Base-by-base conservation (phyloP, 1,284 basidiomycete species). In the Malassezia restricta region DNA sequence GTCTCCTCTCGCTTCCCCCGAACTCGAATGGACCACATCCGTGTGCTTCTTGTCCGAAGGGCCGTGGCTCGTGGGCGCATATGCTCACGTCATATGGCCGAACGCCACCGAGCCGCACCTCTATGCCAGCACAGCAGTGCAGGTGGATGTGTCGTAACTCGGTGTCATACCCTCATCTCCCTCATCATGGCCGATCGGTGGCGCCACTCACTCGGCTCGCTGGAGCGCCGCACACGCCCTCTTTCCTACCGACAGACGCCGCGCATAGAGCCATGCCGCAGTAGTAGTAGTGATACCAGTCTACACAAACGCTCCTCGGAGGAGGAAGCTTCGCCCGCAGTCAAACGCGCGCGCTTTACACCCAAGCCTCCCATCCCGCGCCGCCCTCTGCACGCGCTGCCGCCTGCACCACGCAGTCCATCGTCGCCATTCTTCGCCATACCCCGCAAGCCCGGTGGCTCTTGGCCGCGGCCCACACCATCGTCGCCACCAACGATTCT, bases 11-110 rank as follows among this genome's bases (percentile, higher is more conserved):
- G 39, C 32, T 3, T 30, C 33, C 24, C n/a, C 38, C 11, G 12
- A 32, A 5, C 15, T 53, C 14, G 39, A n/a, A 24, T 47, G 44
- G 29, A 24, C 27, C 9, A 44, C 45, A 15, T 49, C 54, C 14
- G 14, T 62, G 4, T 51, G 47, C 43, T 62, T 60, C 46, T 45
- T 62, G 2, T 47, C 51, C 12, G 33, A 45, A 1, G 60, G 60
- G 12, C 28, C n/a, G 14, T 54, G 40, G 24, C 27, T 41, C 8
- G 27, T 54, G 0, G 12, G 7, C 11, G 46, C 28, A 9, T 20
- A 47, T 6, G 43, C 43, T 9, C 39, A 40, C 8, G 33, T 35
- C 33, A 35, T 15, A 12, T 35, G 33, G 33, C 11, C 11, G 11
- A 15, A 11, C 15, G 11, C 33, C 33, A 12, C 33, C 15, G 33